phyloP scores from a whole-genome alignment of 1,284 basidiomycete genomes.

The Pseudozyma pruni region DNA sequence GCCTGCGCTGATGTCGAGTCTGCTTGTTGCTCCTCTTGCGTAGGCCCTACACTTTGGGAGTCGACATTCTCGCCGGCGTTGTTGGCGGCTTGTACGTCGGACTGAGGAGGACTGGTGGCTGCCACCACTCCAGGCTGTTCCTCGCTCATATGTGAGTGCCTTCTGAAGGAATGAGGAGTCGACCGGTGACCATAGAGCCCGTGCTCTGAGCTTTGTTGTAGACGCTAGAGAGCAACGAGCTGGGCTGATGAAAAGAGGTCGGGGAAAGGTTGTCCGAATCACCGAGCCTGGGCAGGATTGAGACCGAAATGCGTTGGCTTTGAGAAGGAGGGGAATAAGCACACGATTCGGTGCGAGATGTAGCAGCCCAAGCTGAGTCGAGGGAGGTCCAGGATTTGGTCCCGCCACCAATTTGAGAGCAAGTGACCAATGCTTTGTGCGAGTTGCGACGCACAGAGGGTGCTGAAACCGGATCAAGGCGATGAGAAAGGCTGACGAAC shows the following conservation, averaged over 20 bases:
- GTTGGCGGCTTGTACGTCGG: constrained; percentile 10
- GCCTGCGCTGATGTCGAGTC: background rate
- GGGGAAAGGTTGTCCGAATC: no score
- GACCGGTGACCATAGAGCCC: constrained; percentile 13
- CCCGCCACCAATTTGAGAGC: no score
- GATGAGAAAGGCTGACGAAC: no score
- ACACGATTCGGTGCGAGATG: no score
- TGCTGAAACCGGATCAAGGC: no score
- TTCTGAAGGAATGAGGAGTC: background rate
- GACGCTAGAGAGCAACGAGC: background rate
- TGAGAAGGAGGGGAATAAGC: no score
- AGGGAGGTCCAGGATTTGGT: background rate
- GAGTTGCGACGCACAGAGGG: background rate
- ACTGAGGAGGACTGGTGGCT: constrained; percentile 23
- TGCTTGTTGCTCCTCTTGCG: background rate
- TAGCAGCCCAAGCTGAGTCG: no score
- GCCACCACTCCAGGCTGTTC: constrained; percentile 35
- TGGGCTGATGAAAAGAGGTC: background rate
- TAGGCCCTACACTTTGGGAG: background rate
- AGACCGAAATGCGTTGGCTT: no score
- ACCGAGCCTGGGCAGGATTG: no score
- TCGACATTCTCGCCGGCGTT: constrained; percentile 3
- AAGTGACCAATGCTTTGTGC: no score
- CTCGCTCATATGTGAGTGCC: constrained; percentile 32
- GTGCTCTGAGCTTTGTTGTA: background rate